These are phyloP conservation scores for Pneumocystis murina DNA, from an alignment of 1,139 yeast genomes.

Conservation along the genomic window DNA sequence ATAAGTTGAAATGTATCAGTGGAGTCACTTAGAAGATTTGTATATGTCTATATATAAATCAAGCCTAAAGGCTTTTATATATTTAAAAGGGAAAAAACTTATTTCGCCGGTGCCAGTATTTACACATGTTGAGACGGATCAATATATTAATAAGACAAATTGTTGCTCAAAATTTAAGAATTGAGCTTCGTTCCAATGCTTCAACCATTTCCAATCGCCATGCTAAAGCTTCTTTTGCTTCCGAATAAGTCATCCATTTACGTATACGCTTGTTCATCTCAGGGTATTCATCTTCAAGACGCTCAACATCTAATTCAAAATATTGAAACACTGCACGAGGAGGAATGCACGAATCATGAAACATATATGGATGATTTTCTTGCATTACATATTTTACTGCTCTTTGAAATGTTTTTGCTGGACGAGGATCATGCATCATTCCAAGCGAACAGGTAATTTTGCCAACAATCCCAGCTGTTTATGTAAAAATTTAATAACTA, in stretches of 20 bases:
- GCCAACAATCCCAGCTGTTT: slow-evolving; percentile 7
- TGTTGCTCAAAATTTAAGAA: slow-evolving; percentile 2
- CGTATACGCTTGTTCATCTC: slow-evolving; percentile 11
- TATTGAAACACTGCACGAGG: slow-evolving; percentile 10
- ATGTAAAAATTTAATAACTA: no score
- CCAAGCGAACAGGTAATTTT: slow-evolving; percentile 4
- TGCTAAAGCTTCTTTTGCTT: slow-evolving; percentile 9
- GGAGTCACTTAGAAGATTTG: not conserved
- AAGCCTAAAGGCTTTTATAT: not conserved
- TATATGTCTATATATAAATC: not conserved
- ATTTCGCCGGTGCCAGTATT: not conserved
- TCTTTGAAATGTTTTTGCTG: slow-evolving; percentile 5
- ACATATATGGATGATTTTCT: not conserved
- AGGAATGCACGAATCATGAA: not conserved
- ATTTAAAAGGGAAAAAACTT: not conserved
- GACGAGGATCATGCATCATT: slow-evolving; percentile 4
- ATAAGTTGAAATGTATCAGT: not conserved
- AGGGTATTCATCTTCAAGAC: slow-evolving; percentile 10
- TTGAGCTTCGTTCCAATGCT: slow-evolving; percentile 8
- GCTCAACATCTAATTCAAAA: slow-evolving; percentile 7
- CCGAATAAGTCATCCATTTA: slow-evolving; percentile 12
- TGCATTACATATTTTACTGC: slow-evolving; percentile 2
- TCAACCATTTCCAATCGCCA: slow-evolving; percentile 9
- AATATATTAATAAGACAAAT: not conserved
- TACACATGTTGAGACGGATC: not conserved